phyloP scores from a whole-genome alignment of 805 yeast species.

The Barnettozyma wickerhamii region DNA sequence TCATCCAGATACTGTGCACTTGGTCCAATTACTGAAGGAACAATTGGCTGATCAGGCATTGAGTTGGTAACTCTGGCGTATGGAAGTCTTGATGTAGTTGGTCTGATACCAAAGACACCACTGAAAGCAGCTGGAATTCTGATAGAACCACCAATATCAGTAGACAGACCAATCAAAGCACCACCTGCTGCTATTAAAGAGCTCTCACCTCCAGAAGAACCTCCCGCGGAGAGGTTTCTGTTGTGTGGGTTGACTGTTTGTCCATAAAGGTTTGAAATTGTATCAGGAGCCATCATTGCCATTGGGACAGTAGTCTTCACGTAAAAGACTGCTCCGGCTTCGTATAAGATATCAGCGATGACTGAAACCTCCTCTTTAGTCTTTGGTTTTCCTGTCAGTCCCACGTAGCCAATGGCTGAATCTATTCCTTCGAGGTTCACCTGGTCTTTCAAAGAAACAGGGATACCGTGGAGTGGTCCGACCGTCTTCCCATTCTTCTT shows the following conservation, averaged over 20 bases:
- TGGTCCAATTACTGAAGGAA: constrained; percentile 67
- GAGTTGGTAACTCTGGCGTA: constrained; percentile 24
- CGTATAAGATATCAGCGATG: constrained; percentile 36
- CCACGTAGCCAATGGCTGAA: constrained; percentile 59
- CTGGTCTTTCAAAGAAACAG: constrained; percentile 65
- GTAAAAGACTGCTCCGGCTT: constrained; percentile 47
- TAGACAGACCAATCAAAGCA: constrained; percentile 59
- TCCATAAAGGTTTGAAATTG: constrained; percentile 56
- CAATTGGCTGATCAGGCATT: constrained; percentile 30
- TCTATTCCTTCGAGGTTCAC: constrained; percentile 46
- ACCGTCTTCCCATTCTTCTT: constrained; percentile 42
- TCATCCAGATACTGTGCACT: constrained; percentile 59
- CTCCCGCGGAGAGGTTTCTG: constrained; percentile 58
- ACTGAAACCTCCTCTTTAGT: constrained; percentile 36
- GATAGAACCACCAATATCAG: constrained; percentile 70
- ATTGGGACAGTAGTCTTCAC: constrained; percentile 67
- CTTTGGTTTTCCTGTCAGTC: constrained; percentile 19
- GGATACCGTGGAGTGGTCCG: constrained; percentile 69
- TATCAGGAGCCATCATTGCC: constrained; percentile 63
- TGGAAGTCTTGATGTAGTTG: constrained; percentile 48
- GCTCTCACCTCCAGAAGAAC: constrained; percentile 71
- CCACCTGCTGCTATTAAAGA: constrained; percentile 55
- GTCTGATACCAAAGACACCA: constrained; percentile 58
- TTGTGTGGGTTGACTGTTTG: constrained; percentile 55
- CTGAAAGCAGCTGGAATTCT: constrained; percentile 64